Conservation (phyloP, 2,329 filamentous ascomycete genomes). For the Tolypocladium ovalisporum region DNA sequence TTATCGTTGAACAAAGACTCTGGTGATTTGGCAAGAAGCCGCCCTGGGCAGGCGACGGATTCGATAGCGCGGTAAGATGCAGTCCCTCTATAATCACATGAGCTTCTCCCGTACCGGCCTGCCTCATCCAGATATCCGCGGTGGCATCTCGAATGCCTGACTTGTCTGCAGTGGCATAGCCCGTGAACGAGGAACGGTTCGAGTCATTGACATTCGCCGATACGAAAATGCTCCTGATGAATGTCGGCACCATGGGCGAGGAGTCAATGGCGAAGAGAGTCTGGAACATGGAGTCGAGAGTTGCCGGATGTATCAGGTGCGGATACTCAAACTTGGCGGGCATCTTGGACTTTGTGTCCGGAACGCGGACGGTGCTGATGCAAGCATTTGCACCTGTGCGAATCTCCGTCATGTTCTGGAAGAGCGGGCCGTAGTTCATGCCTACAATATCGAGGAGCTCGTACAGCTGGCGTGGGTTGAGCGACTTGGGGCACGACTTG, state of each 20-base stretch:
- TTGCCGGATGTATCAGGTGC: conserved; percentile 46
- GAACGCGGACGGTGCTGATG: conserved; percentile 28
- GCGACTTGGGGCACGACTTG: conserved; percentile 16
- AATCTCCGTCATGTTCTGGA: conserved; percentile 33
- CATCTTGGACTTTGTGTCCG: conserved; percentile 41
- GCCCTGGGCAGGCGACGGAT: conserved; percentile 11
- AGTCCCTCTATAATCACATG: conserved; percentile 35
- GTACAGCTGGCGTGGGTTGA: conserved; percentile 36
- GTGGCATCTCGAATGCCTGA: conserved; percentile 25
- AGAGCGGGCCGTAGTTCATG: conserved; percentile 38
- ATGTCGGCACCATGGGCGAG: conserved; percentile 38
- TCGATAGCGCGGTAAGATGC: conserved; percentile 25
- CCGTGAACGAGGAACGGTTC: conserved; percentile 24
- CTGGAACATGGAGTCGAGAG: conserved; percentile 46
- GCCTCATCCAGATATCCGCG: conserved; percentile 33
- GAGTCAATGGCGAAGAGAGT: conserved; percentile 33
- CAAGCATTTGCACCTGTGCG: conserved; percentile 21
- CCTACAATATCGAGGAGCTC: conserved; percentile 38
- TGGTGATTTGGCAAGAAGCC: conserved; percentile 37
- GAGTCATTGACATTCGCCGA: conserved; percentile 24
- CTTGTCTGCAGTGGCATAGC: conserved; percentile 27
- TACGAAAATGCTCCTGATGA: conserved; percentile 34
- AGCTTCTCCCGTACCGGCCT: conserved; percentile 17
- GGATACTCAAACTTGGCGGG: conserved; percentile 40
- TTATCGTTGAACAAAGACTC: conserved; percentile 35